Evolutionary conservation across 2,329 filamentous ascomycete genomes (phyloP), one percentile per base, ranked within the genome.

Genomic region (Neonectria ditissima): DNA sequence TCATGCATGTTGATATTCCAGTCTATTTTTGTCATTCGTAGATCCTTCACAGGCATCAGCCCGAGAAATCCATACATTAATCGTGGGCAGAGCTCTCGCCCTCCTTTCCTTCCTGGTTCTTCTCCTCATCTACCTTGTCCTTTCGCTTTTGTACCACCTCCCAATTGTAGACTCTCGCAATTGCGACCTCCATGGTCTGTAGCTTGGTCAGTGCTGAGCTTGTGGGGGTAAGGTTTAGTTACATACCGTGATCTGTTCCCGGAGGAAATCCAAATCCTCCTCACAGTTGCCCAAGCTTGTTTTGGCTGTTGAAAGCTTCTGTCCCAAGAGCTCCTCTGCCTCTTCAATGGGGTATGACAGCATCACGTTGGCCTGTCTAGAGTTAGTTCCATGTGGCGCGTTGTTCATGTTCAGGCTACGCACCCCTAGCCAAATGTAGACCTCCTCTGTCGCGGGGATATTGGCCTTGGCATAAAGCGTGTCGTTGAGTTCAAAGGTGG

Each of bases 151-250:
- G 92, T 45, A 95, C 93, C 5, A 99, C 94, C 75, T 99, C 96
- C 95, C 96, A 98, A 80, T 99, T 99, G 80, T 99, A 98, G n/a
- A 99, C 94, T 68, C 96, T 87, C 22, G 96, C 96, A 43, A 95
- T 94, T 4, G 96, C 96, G 34, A 99, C 96, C 80, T 99, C 96
- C 84, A 99, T 91, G 0, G 94, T 97, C 93, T 97, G 70, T n/a
- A 18, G 32, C 59, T 53, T 51, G 14, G 24, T 61, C 8, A 62
- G 65, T 69, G 73, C 32, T 20, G 9, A 43, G 18, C 4, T 37
- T 18, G 16, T 20, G 50, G 22, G n/a, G 59, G 26, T 20, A 2
- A 30, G 47, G 44, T 24, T 22, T 30, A 5, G 26, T 14, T 63
- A 80, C 88, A 71, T 82, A 97, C 94, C 67, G 96, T 99, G 72